These are phyloP conservation scores for Phlyctochytrium bullatum DNA, from an alignment of 192 early-diverging fungal species.

Conservation along the genomic window DNA sequence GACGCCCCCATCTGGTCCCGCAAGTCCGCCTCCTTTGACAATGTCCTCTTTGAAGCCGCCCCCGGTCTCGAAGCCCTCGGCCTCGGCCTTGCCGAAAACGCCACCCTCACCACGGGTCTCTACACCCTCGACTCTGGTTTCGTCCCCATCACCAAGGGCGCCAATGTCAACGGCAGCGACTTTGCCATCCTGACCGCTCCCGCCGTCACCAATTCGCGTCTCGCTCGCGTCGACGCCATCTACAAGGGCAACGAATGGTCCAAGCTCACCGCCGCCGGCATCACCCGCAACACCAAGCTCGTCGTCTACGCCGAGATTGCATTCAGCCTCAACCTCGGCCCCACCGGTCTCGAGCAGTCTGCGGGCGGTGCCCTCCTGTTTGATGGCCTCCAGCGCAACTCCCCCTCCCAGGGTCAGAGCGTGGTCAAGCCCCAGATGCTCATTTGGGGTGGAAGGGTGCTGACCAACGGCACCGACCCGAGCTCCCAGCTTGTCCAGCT, in stretches of 20 bases:
- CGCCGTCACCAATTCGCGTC: constrained; percentile 14
- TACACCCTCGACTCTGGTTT: neutral
- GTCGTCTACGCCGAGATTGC: neutral
- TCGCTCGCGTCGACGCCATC: constrained; percentile 13
- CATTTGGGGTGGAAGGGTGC: neutral
- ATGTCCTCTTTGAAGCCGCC: constrained; percentile 17
- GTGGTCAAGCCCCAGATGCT: neutral
- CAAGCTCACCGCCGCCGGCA: neutral
- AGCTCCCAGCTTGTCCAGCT: constrained; percentile 2
- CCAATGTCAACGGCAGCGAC: constrained; percentile 14
- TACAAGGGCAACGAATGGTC: neutral
- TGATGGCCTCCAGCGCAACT: neutral
- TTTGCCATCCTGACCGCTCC: neutral
- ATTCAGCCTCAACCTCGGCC: neutral
- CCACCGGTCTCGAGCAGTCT: neutral
- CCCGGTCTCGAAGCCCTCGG: constrained; percentile 3
- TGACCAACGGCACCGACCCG: constrained; percentile 1
- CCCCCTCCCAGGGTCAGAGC: neutral
- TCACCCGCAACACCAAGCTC: neutral
- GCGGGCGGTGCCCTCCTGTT: neutral
- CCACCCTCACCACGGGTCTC: neutral
- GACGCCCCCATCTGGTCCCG: neutral
- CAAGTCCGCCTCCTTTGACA: constrained; percentile 1
- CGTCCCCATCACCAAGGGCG: constrained; percentile 6
- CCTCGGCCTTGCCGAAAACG: neutral